Base-by-base conservation (phyloP, 2,329 filamentous ascomycete genomes). In the Cladosporium sp. region DNA sequence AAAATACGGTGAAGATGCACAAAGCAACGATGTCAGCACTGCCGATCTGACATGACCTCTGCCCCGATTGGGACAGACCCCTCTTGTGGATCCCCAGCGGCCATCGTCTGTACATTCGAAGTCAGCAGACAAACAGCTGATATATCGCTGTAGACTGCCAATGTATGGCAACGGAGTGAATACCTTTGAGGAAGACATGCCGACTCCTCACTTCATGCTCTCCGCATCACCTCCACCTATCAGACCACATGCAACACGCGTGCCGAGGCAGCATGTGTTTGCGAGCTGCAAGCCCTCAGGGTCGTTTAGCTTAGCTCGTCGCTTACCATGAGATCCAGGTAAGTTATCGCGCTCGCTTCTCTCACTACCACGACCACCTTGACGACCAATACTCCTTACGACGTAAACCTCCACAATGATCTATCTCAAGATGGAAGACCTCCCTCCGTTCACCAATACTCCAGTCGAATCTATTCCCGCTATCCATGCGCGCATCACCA, bases 391-490 rank as follows among this genome's bases (percentile, higher is more conserved):
- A 44, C 19, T 9, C 13, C 42, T 25, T 45, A 28, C 24, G 22
- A 45, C 42, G 17, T 45, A 7, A 28, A 17, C 22, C 42, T 3
- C 17, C 20, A 37, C 45, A 35, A 57, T 57, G 55, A 57, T 57
- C 20, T 57, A 57, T 17, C 55, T 57, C 47, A 64, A 58, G 22
- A 66, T 66, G 65, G 62, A 65, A 40, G 66, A 69, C 51, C 56
- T 70, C 3, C 66, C 68, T 8, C 58, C 64, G 25, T 69, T 73
- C 51, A 65, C 66, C 10, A 74, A 77, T 55, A 92, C 89, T 1
- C 71, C 86, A 2, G 70, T 90, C 47, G 85, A 89, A 57, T 77
- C 81, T 40, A 91, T 96, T 71, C 75, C 84, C 13, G 71, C 72
- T 59, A 81, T 82, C 40, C 82, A 86, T 69, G 78, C 82, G 57